Conservation (phyloP, 768 basidiomycete species). For the Dacryopinax spathularia region DNA sequence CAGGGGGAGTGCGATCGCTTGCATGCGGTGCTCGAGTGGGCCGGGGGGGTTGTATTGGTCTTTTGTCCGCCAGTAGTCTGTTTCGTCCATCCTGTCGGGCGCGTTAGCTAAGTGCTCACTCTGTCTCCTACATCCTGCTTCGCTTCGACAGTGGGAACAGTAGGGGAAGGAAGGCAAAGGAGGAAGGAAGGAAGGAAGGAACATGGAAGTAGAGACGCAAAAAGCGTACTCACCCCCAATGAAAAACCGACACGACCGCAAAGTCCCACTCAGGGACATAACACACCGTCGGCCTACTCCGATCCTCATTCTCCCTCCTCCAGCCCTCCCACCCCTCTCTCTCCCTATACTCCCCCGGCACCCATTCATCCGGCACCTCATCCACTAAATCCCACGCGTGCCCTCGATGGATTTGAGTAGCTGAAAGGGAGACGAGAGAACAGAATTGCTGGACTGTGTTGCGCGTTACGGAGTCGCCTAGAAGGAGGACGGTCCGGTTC, state of each 20-base stretch:
- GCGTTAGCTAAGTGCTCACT: no score
- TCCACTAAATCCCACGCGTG: neutral
- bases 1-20: neutral
- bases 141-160: no score
- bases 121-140: no score
- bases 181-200: no score
- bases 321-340: neutral
- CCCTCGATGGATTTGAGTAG: neutral
- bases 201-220: no score
- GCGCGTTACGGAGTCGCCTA: neutral
- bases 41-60: slow-evolving; percentile 1
- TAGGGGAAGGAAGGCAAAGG: no score
- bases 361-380: neutral
- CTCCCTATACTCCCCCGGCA: neutral
- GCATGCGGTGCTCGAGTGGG: neutral
- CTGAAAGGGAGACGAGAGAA: neutral
- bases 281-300: neutral
- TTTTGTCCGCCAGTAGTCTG: neutral
- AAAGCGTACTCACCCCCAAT: neutral
- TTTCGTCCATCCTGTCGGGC: slow-evolving; percentile 1
- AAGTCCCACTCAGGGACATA: neutral
- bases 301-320: neutral
- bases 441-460: slow-evolving; percentile 1
- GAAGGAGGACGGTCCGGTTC: neutral
- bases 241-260: neutral